Evolutionary conservation across 2,329 filamentous ascomycete genomes (phyloP).

Genomic region (Penicillium glabrum): DNA sequence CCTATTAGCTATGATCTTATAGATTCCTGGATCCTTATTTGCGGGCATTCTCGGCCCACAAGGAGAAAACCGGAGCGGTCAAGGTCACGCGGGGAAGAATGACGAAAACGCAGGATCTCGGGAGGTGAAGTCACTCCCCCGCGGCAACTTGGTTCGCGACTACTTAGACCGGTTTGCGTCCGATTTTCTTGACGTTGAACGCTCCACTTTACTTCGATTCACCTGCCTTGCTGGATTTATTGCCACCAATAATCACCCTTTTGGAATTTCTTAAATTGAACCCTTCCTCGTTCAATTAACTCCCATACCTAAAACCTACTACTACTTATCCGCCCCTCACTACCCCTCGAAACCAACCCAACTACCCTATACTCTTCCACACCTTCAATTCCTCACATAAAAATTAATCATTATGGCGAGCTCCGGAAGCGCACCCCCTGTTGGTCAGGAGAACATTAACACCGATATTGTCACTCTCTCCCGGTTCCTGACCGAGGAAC

Average conservation of each 20-base stretch:
- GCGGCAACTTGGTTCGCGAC: constrained; percentile 2
- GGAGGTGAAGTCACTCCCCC: constrained; percentile 14
- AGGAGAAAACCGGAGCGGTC: constrained; percentile 17
- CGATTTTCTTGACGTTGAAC: constrained; percentile 16
- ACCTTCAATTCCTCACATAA: constrained; percentile 1
- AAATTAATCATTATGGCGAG: constrained; percentile 38
- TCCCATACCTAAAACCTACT: background rate
- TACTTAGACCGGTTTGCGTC: constrained; percentile 23
- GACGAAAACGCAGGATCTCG: constrained; percentile 19
- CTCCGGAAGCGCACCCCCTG: constrained; percentile 52
- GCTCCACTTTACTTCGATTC: constrained; percentile 8
- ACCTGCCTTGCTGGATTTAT: background rate
- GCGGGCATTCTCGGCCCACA: constrained; percentile 11
- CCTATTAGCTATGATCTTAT: background rate
- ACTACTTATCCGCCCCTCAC: background rate
- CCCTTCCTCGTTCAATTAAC: background rate
- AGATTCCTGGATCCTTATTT: background rate
- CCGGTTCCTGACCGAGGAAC: constrained; percentile 93
- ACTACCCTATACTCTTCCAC: background rate
- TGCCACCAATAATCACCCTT: background rate
- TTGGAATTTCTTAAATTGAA: background rate
- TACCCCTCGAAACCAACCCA: background rate
- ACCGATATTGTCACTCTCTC: constrained; percentile 95
- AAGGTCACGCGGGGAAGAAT: constrained; percentile 24
- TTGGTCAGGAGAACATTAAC: constrained; percentile 77